phyloP scores from a whole-genome alignment of 2,329 filamentous ascomycete species.

The Raffaelea ambrosiae region DNA sequence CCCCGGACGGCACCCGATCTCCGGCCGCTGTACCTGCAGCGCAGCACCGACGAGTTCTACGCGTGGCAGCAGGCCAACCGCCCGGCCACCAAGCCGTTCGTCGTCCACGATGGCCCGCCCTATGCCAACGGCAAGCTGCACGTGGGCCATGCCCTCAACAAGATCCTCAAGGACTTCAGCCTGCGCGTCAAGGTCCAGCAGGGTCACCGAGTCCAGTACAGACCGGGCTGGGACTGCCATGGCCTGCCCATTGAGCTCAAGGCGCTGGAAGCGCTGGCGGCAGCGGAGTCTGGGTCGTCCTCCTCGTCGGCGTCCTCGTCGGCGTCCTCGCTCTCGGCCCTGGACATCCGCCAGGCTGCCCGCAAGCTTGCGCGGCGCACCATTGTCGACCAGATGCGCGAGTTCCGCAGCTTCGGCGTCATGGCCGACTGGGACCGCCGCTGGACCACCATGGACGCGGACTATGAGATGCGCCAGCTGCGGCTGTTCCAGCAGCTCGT shows the following conservation, averaged over 20 bases:
- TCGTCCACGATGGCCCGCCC: slow-evolving; percentile 90
- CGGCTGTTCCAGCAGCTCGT: slow-evolving; percentile 69
- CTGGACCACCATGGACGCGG: slow-evolving; percentile 72
- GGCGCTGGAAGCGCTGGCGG: slow-evolving; percentile 54
- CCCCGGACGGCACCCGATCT: slow-evolving; percentile 42
- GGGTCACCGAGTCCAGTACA: slow-evolving; percentile 68
- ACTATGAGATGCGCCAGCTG: slow-evolving; percentile 67
- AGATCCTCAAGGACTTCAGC: slow-evolving; percentile 93
- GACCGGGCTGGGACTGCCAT: slow-evolving; percentile 97
- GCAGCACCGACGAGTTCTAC: slow-evolving; percentile 84
- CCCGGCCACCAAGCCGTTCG: slow-evolving; percentile 52
- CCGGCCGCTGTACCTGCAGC: slow-evolving; percentile 54
- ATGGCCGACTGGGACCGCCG: slow-evolving; percentile 73
- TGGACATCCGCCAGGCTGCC: slow-evolving; percentile 57
- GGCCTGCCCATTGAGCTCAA: slow-evolving; percentile 96
- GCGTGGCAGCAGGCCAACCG: slow-evolving; percentile 65
- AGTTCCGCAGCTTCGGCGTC: slow-evolving; percentile 64
- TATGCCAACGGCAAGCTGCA: slow-evolving; percentile 93
- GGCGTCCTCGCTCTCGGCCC: slow-evolving; percentile 39
- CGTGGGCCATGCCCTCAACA: slow-evolving; percentile 91
- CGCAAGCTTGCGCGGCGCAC: slow-evolving; percentile 59
- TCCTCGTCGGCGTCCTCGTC: too few species aligned
- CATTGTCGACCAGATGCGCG: slow-evolving; percentile 62
- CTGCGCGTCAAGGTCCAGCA: slow-evolving; percentile 70
- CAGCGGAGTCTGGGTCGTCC: too few species aligned